Evolutionary conservation across 164 flowering plant genomes (phyloP).

Genomic region (Dillenia turbinata): DNA sequence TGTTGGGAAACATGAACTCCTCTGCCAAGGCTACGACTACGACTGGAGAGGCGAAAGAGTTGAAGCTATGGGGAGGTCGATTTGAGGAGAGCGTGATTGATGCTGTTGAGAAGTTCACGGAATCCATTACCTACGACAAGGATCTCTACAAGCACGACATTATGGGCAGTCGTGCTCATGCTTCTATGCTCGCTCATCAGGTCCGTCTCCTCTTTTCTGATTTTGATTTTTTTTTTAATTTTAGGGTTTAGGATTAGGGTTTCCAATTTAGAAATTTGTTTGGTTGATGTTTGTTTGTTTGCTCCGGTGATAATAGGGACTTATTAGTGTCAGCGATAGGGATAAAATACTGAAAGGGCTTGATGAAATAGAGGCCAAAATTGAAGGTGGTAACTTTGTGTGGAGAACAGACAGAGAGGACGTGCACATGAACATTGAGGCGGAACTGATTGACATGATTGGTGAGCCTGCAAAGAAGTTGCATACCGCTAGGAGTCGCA

Average conservation of each 20-base stretch:
- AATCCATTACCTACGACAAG: conserved; percentile 90
- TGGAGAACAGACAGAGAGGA: conserved; percentile 98
- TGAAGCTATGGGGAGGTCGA: conserved; percentile 95
- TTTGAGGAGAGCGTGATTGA: conserved; percentile 89
- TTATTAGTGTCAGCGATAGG: conserved; percentile 57
- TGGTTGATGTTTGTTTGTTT: neutral
- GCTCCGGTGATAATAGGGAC: conserved; percentile 36
- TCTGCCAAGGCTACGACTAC: neutral
- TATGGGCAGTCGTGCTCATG: conserved; percentile 88
- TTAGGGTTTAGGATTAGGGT: neutral
- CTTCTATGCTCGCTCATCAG: conserved; percentile 93
- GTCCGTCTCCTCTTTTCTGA: conserved; percentile 20
- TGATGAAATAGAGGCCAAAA: conserved; percentile 66
- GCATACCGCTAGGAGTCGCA: conserved; percentile 94
- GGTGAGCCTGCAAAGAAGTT: conserved; percentile 99
- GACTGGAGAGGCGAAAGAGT: conserved; percentile 38
- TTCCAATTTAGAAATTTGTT: neutral
- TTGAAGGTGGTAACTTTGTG: conserved; percentile 71
- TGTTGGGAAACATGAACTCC: conserved; percentile 1
- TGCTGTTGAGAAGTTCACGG: conserved; percentile 90
- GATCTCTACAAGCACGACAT: conserved; percentile 86
- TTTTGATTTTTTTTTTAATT: neutral
- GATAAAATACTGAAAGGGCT: conserved; percentile 75
- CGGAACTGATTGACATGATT: conserved; percentile 84
- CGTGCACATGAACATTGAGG: conserved; percentile 99